phyloP scores from a whole-genome alignment of 2,329 filamentous ascomycete genomes.

The Xylaria digitata region DNA sequence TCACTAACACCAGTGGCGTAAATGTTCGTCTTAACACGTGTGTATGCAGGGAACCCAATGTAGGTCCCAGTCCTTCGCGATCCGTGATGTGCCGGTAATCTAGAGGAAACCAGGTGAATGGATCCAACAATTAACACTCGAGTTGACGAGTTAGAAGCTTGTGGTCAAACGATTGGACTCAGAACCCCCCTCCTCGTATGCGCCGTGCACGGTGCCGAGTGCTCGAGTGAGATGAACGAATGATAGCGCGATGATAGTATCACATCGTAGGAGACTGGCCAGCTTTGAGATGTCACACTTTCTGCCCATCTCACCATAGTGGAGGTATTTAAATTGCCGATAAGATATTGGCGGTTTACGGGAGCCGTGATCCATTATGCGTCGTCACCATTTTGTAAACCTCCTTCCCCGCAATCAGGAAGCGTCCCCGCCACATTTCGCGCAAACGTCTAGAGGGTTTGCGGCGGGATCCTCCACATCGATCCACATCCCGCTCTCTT shows the following conservation, averaged over 20 bases:
- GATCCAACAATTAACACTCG: conserved; percentile 36
- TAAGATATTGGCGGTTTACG: conserved; percentile 28
- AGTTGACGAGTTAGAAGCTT: conserved; percentile 20
- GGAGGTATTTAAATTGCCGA: conserved; percentile 43
- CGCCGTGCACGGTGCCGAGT: conserved; percentile 41
- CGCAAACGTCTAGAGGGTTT: conserved; percentile 16
- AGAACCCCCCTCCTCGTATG: conserved; percentile 26
- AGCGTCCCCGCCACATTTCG: conserved; percentile 36
- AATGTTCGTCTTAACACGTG: conserved; percentile 27
- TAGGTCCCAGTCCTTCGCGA: conserved; percentile 15
- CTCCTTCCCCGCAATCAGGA: conserved; percentile 40
- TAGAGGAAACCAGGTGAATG: conserved; percentile 42
- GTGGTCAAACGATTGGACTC: conserved; percentile 18
- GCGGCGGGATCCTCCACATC: conserved; percentile 36
- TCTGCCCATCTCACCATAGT: not conserved
- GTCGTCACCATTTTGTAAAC: conserved; percentile 27
- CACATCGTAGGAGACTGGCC: not conserved
- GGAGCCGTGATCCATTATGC: conserved; percentile 16
- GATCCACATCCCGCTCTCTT: conserved; percentile 32
- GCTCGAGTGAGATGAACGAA: conserved; percentile 19
- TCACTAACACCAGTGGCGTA: conserved; percentile 24
- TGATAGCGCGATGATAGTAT: conserved; percentile 31
- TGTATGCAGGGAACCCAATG: conserved; percentile 26
- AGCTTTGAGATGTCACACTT: conserved; percentile 5
- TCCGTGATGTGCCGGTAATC: conserved; percentile 25